Percentiles rank a stretch among this genome's conserved stretches.
These are phyloP conservation scores for Cryptococcus sp. DNA, from an alignment of 1,284 basidiomycete species.

Conservation along the genomic window DNA sequence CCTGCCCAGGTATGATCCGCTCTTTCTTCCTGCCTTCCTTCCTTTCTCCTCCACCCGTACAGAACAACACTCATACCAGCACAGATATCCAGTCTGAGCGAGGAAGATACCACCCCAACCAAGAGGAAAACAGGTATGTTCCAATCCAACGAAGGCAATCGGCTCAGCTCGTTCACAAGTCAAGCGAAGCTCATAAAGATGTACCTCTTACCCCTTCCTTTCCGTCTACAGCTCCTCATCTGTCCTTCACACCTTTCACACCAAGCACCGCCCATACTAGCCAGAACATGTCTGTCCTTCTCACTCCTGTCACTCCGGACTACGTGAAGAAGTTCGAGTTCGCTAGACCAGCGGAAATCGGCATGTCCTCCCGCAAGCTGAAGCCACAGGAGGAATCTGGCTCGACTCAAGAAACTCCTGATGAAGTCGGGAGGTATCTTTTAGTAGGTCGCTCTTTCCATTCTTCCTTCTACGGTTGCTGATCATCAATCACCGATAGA, in stretches of 20 bases:
- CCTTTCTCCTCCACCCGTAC: too few species aligned
- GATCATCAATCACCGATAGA: conserved; percentile 13
- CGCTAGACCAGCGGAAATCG: too few species aligned
- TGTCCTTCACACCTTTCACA: conserved; percentile 18
- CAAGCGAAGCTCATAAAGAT: conserved; percentile 3
- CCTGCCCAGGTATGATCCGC: too few species aligned
- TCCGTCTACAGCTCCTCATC: conserved; percentile 4
- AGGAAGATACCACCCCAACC: conserved; percentile 4
- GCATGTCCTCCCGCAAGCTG: too few species aligned
- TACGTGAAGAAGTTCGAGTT: not conserved
- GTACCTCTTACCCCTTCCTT: conserved; percentile 10
- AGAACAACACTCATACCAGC: too few species aligned
- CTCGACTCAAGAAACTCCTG: conserved; percentile 4
- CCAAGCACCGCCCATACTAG: conserved; percentile 8
- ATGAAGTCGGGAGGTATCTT: conserved; percentile 31
- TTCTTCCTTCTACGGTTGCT: not conserved
- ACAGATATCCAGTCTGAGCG: not conserved
- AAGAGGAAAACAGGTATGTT: conserved; percentile 12
- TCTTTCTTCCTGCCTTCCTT: too few species aligned
- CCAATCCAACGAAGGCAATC: not conserved
- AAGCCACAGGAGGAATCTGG: not conserved
- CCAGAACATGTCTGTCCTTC: not conserved
- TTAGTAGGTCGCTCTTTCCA: conserved; percentile 22
- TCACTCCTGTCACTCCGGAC: conserved; percentile 16
- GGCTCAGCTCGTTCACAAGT: not conserved